Evolutionary conservation across 768 basidiomycete species (phyloP).

Genomic region (Phylloporus arenicola): DNA sequence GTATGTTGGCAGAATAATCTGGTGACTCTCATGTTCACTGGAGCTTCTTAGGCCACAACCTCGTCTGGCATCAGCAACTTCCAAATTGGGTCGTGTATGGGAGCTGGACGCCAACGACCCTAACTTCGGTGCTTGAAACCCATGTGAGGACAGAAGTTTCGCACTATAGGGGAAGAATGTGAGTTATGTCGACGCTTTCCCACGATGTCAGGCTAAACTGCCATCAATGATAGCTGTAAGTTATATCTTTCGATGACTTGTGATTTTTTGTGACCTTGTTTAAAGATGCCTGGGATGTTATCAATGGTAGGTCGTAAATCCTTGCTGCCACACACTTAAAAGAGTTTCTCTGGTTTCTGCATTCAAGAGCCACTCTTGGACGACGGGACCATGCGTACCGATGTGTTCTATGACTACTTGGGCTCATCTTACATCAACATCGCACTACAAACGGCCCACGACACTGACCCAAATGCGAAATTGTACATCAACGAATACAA

Average conservation of each 20-base stretch:
- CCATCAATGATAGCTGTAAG: conserved; percentile 17
- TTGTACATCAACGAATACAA: conserved; percentile 32
- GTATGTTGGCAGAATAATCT: neutral
- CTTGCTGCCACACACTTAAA: neutral
- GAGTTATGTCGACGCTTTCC: neutral
- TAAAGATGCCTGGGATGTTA: conserved; percentile 20
- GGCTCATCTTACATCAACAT: conserved; percentile 45
- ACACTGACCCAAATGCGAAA: conserved; percentile 29
- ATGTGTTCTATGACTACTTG: conserved; percentile 49
- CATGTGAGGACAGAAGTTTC: conserved; percentile 17
- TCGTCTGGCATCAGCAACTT: conserved; percentile 14
- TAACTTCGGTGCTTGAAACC: conserved; percentile 14
- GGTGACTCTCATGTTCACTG: neutral
- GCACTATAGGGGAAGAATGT: conserved; percentile 13
- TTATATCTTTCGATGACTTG: neutral
- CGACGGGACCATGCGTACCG: conserved; percentile 49
- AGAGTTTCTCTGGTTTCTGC: neutral
- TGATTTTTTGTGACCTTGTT: neutral
- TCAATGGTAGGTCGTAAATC: conserved; percentile 10
- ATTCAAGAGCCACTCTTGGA: conserved; percentile 37
- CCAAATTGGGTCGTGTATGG: conserved; percentile 15
- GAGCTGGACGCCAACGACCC: conserved; percentile 8
- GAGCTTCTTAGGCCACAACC: conserved; percentile 13
- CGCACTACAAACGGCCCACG: conserved; percentile 38
- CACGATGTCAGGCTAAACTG: too few species aligned